Evolutionary conservation across 2,329 filamentous ascomycete genomes (phyloP), one percentile per base, ranked within the genome.

Genomic region (Emmonsiellopsis sp.): DNA sequence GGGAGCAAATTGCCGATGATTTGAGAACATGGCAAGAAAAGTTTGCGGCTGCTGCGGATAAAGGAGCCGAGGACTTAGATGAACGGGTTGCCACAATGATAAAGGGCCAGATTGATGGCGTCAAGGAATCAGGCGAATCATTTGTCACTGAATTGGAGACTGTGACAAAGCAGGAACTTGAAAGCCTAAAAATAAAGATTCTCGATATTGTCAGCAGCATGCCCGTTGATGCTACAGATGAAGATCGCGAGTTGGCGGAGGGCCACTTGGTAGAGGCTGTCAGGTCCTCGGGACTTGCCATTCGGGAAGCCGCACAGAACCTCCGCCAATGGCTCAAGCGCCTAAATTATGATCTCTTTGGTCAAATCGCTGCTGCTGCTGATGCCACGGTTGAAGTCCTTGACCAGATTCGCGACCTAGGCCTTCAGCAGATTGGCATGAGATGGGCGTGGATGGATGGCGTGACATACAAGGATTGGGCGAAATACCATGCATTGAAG

Each of bases 381-480:
- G 79, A 88, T 61, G 85, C 85, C 41, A 92, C 92, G 45, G 82
- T 95, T 52, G 80, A 85, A 64, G 89, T 94, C 13, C 80, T 96
- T 34, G 87, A 92, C 58, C 82, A 83, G 64, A 91, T 93, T 56
- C 83, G 88, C 42, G 86, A 91, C 62, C 77, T 95, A 37, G 89
- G 90, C 5, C 78, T 96, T 35, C 89, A 95, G 67, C 89, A 94
- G 67, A 89, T 96, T 52, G 91, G 91, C 54, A 92, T 94, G 83
- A 79, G 74, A 55, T 98, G 93, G 91, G 90, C 92, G 10, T 95
- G 89, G 85, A 93, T 90, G 73, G 90, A 97, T 54, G 89, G 89
- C 34, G 82, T 98, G 57, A 95, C 92, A 1, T 96, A 98, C 77
- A 91, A 94, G 69, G 90, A 98, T 68, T 98, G 93, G 93, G 83